Percentiles rank a stretch among this genome's conserved stretches.
Conservation (phyloP, 768 basidiomycete species). For the Boletus pseudo-olivaceus region DNA sequence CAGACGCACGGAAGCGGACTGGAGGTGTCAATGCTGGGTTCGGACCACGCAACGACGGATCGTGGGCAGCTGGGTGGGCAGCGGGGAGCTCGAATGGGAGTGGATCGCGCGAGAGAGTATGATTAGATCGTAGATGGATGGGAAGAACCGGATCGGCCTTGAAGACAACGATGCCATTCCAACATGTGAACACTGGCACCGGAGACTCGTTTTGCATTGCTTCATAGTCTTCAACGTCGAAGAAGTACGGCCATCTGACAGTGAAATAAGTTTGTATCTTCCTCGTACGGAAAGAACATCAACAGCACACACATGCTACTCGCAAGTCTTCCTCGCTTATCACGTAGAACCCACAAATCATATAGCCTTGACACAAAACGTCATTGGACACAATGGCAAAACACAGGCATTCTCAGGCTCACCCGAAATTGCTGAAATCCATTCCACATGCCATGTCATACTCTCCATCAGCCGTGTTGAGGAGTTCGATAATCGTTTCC, state of each 20-base stretch:
- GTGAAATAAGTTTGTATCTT: not conserved
- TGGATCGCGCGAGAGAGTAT: constrained; percentile 34
- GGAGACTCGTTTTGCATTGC: constrained; percentile 38
- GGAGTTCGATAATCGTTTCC: constrained; percentile 38
- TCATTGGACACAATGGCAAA: not conserved
- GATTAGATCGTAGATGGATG: constrained; percentile 35
- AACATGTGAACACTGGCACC: constrained; percentile 43
- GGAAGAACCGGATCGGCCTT: constrained; percentile 40
- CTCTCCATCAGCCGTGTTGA: constrained; percentile 35
- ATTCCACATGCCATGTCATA: constrained; percentile 44
- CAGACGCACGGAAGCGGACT: constrained; percentile 15
- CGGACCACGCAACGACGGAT: constrained; percentile 9
- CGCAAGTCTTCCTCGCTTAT: constrained; percentile 13
- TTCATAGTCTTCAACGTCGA: constrained; percentile 34
- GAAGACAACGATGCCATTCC: constrained; percentile 45
- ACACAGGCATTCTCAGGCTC: constrained; percentile 17
- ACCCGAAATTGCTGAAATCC: constrained; percentile 37
- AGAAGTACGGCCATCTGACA: constrained; percentile 39
- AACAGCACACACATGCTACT: constrained; percentile 10
- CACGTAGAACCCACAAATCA: constrained; percentile 24
- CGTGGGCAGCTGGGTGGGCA: constrained; percentile 11
- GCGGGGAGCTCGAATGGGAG: constrained; percentile 17
- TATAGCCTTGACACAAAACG: constrained; percentile 11
- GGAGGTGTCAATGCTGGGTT: constrained; percentile 21
- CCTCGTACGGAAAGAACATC: not conserved